A percentile compares a stretch with the other conserved stretches of the same genome.
phyloP scores from a whole-genome alignment of 345 rosid genomes.

The Rubroshorea leprosula region DNA sequence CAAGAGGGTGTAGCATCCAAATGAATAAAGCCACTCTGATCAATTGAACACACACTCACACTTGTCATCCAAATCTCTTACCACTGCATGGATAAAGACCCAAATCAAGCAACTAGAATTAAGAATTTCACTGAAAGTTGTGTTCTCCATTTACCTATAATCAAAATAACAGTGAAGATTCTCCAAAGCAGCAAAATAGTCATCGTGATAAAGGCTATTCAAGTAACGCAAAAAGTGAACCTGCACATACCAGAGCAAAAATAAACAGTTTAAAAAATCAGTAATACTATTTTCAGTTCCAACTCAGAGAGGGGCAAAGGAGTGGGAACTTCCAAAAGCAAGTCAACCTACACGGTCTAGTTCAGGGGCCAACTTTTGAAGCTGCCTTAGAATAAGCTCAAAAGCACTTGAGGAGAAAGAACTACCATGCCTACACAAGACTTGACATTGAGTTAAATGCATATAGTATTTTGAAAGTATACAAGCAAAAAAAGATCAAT shows the following conservation, averaged over 20 bases:
- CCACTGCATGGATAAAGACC: background rate
- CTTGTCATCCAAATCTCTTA: background rate
- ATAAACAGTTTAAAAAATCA: conserved; percentile 6
- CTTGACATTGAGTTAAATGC: conserved; percentile 3
- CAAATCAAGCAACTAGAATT: background rate
- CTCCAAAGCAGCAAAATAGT: conserved; percentile 88
- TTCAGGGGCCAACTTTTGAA: conserved; percentile 85
- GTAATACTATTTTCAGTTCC: conserved; percentile 8
- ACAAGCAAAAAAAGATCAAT: background rate
- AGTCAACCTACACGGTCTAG: conserved; percentile 68
- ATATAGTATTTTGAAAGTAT: conserved; percentile 1
- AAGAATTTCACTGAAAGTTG: background rate
- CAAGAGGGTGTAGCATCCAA: background rate
- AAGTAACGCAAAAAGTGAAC: conserved; percentile 91
- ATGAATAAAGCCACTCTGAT: background rate
- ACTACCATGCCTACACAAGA: conserved; percentile 62
- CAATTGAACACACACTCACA: background rate
- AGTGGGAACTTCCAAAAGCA: conserved; percentile 8
- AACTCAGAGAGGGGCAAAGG: background rate
- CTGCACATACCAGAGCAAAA: conserved; percentile 38
- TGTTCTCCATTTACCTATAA: conserved; percentile 59
- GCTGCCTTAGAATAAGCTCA: conserved; percentile 62
- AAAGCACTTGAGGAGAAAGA: conserved; percentile 61
- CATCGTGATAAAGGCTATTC: conserved; percentile 79
- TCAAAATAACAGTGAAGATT: conserved; percentile 88